Percentiles rank a stretch among this genome's conserved stretches.
phyloP scores from a whole-genome alignment of 2,329 filamentous ascomycete species.

The Sarocladium kiliense region DNA sequence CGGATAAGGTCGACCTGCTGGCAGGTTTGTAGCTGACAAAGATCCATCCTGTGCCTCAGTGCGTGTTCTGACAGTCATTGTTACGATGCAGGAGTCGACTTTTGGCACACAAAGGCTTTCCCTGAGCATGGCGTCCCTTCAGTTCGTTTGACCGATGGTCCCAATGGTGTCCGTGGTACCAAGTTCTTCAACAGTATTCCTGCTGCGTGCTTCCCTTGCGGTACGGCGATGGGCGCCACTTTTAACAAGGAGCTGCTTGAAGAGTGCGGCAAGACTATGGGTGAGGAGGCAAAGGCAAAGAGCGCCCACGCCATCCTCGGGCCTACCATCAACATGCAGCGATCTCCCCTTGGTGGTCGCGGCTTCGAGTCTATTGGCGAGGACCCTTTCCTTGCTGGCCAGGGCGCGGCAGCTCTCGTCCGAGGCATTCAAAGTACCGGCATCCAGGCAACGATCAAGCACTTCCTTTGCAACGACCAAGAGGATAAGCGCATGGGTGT shows the following conservation, averaged over 20 bases:
- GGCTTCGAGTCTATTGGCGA: constrained; percentile 57
- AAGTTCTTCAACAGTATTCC: constrained; percentile 61
- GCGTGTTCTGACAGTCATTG: not conserved
- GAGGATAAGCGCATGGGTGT: constrained; percentile 54
- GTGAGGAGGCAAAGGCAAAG: constrained; percentile 48
- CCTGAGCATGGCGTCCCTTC: constrained; percentile 58
- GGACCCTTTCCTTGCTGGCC: constrained; percentile 52
- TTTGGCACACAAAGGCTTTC: constrained; percentile 63
- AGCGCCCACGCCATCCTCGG: constrained; percentile 54
- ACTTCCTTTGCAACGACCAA: constrained; percentile 58
- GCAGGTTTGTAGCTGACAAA: constrained; percentile 31
- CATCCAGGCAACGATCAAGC: constrained; percentile 53
- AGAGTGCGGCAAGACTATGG: constrained; percentile 46
- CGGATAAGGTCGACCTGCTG: constrained; percentile 49
- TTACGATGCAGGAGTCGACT: constrained; percentile 49
- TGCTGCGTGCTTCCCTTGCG: constrained; percentile 57
- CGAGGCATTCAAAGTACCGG: constrained; percentile 52
- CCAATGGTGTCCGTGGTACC: constrained; percentile 63
- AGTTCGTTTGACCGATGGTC: constrained; percentile 61
- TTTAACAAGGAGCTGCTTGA: constrained; percentile 50
- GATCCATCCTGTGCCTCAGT: not conserved
- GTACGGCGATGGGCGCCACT: constrained; percentile 51
- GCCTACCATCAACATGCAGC: constrained; percentile 59
- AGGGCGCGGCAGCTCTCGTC: constrained; percentile 48
- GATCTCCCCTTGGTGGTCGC: constrained; percentile 53